Conservation (phyloP, 352 stramenopile genomes). For the Phytophthora constricta region DNA sequence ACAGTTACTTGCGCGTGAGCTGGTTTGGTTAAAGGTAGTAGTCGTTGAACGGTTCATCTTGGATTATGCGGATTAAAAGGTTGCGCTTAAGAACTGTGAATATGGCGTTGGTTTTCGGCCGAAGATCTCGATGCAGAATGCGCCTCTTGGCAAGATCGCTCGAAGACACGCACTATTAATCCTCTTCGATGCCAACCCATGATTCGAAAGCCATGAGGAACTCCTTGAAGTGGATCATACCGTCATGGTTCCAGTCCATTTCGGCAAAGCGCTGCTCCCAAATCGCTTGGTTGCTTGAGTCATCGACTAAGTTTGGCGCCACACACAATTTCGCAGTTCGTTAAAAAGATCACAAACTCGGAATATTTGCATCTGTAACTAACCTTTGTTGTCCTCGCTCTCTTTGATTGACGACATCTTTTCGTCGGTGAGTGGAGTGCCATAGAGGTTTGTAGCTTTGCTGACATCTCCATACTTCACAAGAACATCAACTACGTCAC, state of each 20-base stretch:
- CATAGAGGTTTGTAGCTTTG: slow-evolving; percentile 66
- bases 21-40: neutral
- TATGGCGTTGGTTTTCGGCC: no score
- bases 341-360: no score
- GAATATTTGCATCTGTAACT: no score
- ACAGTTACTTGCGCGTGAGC: no score
- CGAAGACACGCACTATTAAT: slow-evolving; percentile 56
- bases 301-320: no score
- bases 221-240: slow-evolving; percentile 89
- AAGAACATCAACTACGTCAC: neutral
- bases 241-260: slow-evolving; percentile 90
- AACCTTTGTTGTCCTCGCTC: slow-evolving; percentile 29
- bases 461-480: slow-evolving; percentile 65
- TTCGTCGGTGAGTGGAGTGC: slow-evolving; percentile 81
- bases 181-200: slow-evolving; percentile 85
- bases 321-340: no score
- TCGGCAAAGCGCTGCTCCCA: slow-evolving; percentile 86
- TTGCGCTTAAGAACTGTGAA: no score
- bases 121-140: no score
- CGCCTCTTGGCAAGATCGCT: no score
- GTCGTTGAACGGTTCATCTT: no score
- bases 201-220: slow-evolving; percentile 90
- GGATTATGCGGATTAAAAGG: no score
- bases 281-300: slow-evolving; percentile 74
- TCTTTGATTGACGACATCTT: slow-evolving; percentile 59